Conservation (phyloP, 768 basidiomycete species). For the Amylocystis lapponica region DNA sequence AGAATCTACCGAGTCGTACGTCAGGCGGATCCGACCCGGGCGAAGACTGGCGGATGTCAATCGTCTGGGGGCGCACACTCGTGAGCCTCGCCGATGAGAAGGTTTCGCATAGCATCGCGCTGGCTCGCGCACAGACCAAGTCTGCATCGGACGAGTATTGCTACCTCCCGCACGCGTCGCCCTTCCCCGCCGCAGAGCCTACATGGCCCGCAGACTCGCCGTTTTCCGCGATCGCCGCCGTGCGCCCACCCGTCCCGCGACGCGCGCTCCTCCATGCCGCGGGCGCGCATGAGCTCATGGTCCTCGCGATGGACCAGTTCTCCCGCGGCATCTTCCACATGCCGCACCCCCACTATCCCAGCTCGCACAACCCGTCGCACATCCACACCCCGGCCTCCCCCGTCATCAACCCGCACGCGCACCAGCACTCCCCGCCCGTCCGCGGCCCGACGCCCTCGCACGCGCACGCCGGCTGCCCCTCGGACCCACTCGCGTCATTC, state of each 20-base stretch:
- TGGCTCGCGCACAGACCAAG: slow-evolving; percentile 12
- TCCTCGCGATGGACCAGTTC: slow-evolving; percentile 65
- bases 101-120: slow-evolving; percentile 12
- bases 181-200: slow-evolving; percentile 29
- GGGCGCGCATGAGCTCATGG: slow-evolving; percentile 45
- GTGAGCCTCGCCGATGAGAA: slow-evolving; percentile 53
- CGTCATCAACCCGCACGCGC: slow-evolving; percentile 6
- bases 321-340: slow-evolving; percentile 66
- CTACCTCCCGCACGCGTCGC: slow-evolving; percentile 10
- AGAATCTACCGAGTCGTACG: slow-evolving; percentile 46
- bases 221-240: slow-evolving; percentile 42
- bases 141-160: slow-evolving; percentile 7
- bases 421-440: slow-evolving; percentile 2
- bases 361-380: slow-evolving; percentile 15
- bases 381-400: slow-evolving; percentile 7
- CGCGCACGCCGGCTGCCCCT: slow-evolving; percentile 7
- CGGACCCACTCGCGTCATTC: slow-evolving; percentile 25
- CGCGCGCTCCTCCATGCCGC: slow-evolving; percentile 40
- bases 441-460: slow-evolving; percentile 4
- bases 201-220: slow-evolving; percentile 48
- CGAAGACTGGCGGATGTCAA: slow-evolving; percentile 66
- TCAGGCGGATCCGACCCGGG: slow-evolving; percentile 12
- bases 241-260: slow-evolving; percentile 43
- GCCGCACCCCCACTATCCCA: slow-evolving; percentile 43
- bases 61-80: slow-evolving; percentile 62